These are phyloP conservation scores for Ustilago trichophora DNA, from an alignment of 1,284 basidiomycete species.

Conservation along the genomic window DNA sequence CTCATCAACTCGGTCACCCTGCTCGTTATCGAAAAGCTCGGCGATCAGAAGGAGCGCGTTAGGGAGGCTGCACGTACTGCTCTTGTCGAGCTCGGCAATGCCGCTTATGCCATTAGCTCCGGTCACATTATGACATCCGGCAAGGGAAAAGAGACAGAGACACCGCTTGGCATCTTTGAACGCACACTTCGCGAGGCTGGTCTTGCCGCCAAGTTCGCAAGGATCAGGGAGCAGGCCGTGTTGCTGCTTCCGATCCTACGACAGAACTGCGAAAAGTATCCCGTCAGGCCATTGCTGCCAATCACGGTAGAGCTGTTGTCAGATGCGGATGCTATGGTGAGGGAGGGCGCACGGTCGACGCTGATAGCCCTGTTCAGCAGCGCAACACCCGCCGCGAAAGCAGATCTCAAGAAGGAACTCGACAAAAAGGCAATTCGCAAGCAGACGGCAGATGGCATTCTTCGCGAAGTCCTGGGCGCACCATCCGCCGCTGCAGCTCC, in stretches of 20 bases:
- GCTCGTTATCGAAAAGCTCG: conserved; percentile 81
- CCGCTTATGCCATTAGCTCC: conserved; percentile 73
- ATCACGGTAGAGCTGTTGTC: conserved; percentile 84
- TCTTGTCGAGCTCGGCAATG: conserved; percentile 76
- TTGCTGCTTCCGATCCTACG: conserved; percentile 41
- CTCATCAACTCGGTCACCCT: conserved; percentile 74
- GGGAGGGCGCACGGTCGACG: conserved; percentile 82
- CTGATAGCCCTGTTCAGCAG: conserved; percentile 85
- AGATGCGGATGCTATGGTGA: conserved; percentile 87
- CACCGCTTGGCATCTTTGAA: conserved; percentile 78
- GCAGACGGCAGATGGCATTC: conserved; percentile 73
- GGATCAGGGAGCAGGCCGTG: conserved; percentile 71
- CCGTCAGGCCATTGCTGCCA: conserved; percentile 82
- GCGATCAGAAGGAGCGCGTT: conserved; percentile 77
- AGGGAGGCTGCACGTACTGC: conserved; percentile 79
- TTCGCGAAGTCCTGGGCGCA: conserved; percentile 67
- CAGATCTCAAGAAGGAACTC: conserved; percentile 92
- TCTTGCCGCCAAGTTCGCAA: conserved; percentile 73
- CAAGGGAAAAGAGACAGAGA: conserved; percentile 79
- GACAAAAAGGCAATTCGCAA: conserved; percentile 71
- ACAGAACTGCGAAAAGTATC: conserved; percentile 70
- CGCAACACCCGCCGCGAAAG: conserved; percentile 80
- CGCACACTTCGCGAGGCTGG: conserved; percentile 78
- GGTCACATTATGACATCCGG: conserved; percentile 67
- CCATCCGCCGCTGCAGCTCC: conserved; percentile 13